Evolutionary conservation across 2,329 filamentous ascomycete genomes (phyloP).

Genomic region (Magnaporthiopsis incrustans): DNA sequence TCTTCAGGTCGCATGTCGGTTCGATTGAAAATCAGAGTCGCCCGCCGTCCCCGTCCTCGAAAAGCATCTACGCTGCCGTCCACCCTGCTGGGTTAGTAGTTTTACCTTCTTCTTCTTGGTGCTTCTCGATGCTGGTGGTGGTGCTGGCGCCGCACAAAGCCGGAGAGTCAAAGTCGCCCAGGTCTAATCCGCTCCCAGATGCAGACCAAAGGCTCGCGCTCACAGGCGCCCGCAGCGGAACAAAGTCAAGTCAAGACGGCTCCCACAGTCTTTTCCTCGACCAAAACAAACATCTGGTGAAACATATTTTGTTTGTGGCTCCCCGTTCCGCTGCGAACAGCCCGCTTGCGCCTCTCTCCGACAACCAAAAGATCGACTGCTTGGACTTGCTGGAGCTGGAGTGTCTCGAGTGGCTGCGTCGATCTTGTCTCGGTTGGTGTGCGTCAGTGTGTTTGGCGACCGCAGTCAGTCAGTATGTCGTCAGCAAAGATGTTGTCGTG

Average conservation of each 20-base stretch:
- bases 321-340: background rate
- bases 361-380: background rate
- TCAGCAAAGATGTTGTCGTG: constrained; percentile 46
- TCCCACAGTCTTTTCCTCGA: background rate
- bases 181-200: background rate
- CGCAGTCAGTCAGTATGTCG: background rate
- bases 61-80: background rate
- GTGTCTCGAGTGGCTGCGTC: background rate
- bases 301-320: background rate
- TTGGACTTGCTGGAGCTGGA: background rate
- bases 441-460: constrained; percentile 1
- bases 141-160: background rate
- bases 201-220: background rate
- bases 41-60: background rate
- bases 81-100: background rate
- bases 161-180: background rate
- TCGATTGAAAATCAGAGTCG: background rate
- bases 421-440: background rate
- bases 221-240: background rate
- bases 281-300: background rate
- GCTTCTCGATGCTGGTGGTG: background rate
- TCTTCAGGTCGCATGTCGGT: background rate
- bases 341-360: background rate
- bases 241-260: background rate
- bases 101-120: background rate